A percentile compares a stretch with the other conserved stretches of the same genome.
These are phyloP conservation scores for Blepharisma japonicum DNA, from an alignment of 73 alveolate species.

Conservation along the genomic window DNA sequence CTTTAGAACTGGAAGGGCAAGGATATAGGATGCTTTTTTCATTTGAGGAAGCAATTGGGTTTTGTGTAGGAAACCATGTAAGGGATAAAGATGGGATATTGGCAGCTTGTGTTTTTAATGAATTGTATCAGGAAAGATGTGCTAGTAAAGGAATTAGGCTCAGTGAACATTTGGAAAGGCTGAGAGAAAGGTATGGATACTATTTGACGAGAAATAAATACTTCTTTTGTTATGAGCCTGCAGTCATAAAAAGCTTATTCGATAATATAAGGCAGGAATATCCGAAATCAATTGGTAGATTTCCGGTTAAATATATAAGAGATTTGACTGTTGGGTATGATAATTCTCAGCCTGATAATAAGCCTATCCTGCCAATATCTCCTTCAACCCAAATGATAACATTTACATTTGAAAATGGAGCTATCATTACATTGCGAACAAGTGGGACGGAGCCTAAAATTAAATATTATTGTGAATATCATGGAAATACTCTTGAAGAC, in stretches of 20 bases:
- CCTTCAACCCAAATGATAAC: slow-evolving; percentile 50
- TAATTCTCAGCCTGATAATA: slow-evolving; percentile 37
- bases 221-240: slow-evolving; percentile 42
- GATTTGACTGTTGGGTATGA: slow-evolving; percentile 58
- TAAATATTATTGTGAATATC: slow-evolving; percentile 43
- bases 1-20: slow-evolving; percentile 33
- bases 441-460: slow-evolving; percentile 60
- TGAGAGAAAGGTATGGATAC: not conserved
- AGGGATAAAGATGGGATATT: slow-evolving; percentile 61
- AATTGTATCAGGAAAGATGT: slow-evolving; percentile 45
- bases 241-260: slow-evolving; percentile 11
- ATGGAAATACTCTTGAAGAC: slow-evolving; percentile 30
- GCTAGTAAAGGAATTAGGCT: not conserved
- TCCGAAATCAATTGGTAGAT: slow-evolving; percentile 39
- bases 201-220: slow-evolving; percentile 11
- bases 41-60: slow-evolving; percentile 72
- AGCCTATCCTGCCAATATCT: slow-evolving; percentile 49
- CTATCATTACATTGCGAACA: slow-evolving; percentile 35
- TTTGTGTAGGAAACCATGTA: slow-evolving; percentile 49
- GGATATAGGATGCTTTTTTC: slow-evolving; percentile 49
- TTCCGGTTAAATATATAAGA: slow-evolving; percentile 38
- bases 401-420: slow-evolving; percentile 38
- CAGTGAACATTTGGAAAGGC: not conserved
- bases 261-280: slow-evolving; percentile 40
- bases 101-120: slow-evolving; percentile 53